Evolutionary conservation across 441 rosid genomes (phyloP).

Genomic region (Adansonia gregorii): DNA sequence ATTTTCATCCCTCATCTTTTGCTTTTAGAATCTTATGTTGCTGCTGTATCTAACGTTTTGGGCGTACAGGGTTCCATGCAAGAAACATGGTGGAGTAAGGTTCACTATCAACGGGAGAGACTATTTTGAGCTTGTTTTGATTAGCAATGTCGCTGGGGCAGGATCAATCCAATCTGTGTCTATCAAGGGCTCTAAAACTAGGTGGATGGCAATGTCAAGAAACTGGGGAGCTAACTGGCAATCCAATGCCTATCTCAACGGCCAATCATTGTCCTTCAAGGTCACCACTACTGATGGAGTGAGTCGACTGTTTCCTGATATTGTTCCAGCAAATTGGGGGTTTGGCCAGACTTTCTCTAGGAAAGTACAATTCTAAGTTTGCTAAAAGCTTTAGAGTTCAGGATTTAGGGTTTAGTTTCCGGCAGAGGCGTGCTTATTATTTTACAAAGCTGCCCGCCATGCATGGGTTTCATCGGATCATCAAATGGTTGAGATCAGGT

Average conservation of each 20-base stretch:
- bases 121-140: conserved; percentile 67
- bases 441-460: conserved; percentile 75
- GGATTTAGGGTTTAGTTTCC: conserved; percentile 22
- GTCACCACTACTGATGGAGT: conserved; percentile 60
- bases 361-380: conserved; percentile 52
- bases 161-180: conserved; percentile 59
- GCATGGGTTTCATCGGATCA: not conserved
- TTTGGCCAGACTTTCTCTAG: conserved; percentile 67
- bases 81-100: conserved; percentile 72
- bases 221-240: conserved; percentile 89
- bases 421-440: conserved; percentile 79
- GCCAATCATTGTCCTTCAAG: conserved; percentile 59
- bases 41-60: not conserved
- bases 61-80: conserved; percentile 60
- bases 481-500: too few relatives aligned
- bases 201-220: conserved; percentile 70
- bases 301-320: conserved; percentile 43
- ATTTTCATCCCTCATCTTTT: not conserved
- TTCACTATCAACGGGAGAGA: conserved; percentile 70
- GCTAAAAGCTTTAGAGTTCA: conserved; percentile 25
- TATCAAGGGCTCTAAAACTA: conserved; percentile 59
- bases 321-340: conserved; percentile 59
- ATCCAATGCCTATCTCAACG: conserved; percentile 57
- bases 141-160: conserved; percentile 58
- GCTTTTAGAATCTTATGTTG: not conserved